A percentile compares a stretch with the other conserved stretches of the same genome.
These are phyloP conservation scores for Setomelanomma holmii DNA, from an alignment of 2,329 filamentous ascomycete species.

Conservation along the genomic window DNA sequence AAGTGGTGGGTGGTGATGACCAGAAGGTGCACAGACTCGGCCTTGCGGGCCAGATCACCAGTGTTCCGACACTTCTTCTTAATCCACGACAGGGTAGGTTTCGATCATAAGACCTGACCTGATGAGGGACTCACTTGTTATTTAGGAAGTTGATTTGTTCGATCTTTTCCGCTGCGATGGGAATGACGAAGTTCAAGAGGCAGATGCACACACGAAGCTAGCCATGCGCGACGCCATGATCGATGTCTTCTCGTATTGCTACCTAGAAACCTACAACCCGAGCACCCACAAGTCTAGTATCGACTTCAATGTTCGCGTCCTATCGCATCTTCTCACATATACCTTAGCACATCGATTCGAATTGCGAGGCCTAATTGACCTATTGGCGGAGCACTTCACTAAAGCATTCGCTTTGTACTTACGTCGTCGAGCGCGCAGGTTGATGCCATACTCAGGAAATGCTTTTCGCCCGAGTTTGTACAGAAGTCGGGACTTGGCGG, in stretches of 20 bases:
- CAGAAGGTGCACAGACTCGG: background rate
- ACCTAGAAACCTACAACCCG: background rate
- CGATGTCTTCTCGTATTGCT: conserved; percentile 1
- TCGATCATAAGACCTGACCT: too few species aligned
- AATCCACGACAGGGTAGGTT: background rate
- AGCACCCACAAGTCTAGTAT: background rate
- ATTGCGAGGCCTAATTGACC: background rate
- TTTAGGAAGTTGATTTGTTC: conserved; percentile 1
- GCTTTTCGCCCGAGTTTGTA: background rate
- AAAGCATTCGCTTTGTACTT: background rate
- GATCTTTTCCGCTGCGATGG: background rate
- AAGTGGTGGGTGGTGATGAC: background rate
- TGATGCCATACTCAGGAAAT: background rate
- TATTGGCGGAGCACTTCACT: background rate
- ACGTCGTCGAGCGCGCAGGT: background rate
- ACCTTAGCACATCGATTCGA: background rate
- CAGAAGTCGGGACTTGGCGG: background rate
- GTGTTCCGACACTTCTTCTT: background rate
- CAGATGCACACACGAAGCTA: background rate
- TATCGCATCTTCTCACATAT: background rate
- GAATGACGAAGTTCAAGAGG: background rate
- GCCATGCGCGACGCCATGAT: background rate
- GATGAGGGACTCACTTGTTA: too few species aligned
- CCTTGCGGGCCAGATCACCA: background rate
- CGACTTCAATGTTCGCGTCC: background rate